Evolutionary conservation across 2,329 filamentous ascomycete species (phyloP), one percentile per base, ranked within the genome.

Genomic region (Ophiocordyceps unilateralis): DNA sequence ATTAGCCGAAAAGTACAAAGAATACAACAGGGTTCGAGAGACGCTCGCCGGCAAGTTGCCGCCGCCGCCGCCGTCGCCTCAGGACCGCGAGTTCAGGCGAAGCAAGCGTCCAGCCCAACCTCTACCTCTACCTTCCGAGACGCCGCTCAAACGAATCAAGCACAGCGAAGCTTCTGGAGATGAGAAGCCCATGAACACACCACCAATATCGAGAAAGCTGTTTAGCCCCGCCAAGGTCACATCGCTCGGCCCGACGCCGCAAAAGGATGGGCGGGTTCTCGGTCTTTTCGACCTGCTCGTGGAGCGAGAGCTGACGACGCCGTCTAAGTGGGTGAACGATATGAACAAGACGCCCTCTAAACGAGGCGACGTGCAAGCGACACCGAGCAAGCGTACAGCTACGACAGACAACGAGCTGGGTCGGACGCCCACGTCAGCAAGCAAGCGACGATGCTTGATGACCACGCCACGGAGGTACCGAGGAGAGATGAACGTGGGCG

Each of bases 221-320:
- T 81, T 80, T 53, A 76, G 73, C 44, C 73, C 76, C 1, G 61
- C 61, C 0, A 65, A 69, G 11, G 73, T 74, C 2, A 76, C 73
- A 5, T 72, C 69, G 1, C 72, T 91, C 47, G 83, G 82, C 2
- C 84, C 84, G 1, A 91, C 84, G 12, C 84, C 84, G 3, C 84
- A 89, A 53, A 76, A 78, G 47, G 81, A 89, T 56, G 84, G 84
- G 23, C 74, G 75, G 19, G 78, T 87, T 1, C 67, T 91, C 2
- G 83, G 84, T 5, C 62, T 91, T 17, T 91, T 91, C 55, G 84
- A 89, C 54, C 61, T 82, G 11, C 62, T 86, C 8, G 63, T 66
- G 22, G 67, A 72, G 44, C 64, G 65, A 37, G 65, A 67, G 20
- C 58, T 67, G 21, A 63, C 63, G 26, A 70, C 69, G 5, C 70